Percentiles rank a stretch among this genome's conserved stretches.
These are phyloP conservation scores for Tricholoma flavovirens DNA, from an alignment of 768 basidiomycete species.

Conservation along the genomic window DNA sequence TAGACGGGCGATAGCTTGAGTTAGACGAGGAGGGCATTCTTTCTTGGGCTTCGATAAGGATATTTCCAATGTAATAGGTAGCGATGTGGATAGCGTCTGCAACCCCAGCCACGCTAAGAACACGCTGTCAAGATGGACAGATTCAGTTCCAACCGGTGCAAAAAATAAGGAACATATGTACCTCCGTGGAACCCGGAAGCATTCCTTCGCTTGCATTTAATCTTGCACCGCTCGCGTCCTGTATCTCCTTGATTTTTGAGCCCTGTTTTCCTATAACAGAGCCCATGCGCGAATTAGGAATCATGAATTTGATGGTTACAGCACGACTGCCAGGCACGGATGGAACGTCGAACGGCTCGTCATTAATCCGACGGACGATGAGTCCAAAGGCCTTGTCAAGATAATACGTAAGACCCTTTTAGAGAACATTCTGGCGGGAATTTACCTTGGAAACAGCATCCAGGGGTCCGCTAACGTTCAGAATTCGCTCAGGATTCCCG, in stretches of 20 bases:
- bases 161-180: conserved; percentile 28
- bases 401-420: background rate
- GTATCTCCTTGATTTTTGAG: conserved; percentile 98
- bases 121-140: conserved; percentile 55
- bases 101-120: conserved; percentile 95
- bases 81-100: conserved; percentile 99
- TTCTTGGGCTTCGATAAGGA: conserved; percentile 89
- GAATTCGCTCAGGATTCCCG: conserved; percentile 97
- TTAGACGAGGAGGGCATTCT: conserved; percentile 66
- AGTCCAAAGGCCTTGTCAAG: conserved; percentile 85
- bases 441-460: conserved; percentile 97
- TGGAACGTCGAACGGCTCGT: conserved; percentile 96
- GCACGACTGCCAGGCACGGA: conserved; percentile 97
- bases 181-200: conserved; percentile 99
- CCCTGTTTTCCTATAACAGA: conserved; percentile 98
- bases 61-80: conserved; percentile 98
- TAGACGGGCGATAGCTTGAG: conserved; percentile 66
- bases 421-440: conserved; percentile 2
- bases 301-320: conserved; percentile 99
- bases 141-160: conserved; percentile 3
- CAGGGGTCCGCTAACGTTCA: conserved; percentile 93
- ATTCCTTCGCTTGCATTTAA: conserved; percentile 97
- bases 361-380: conserved; percentile 97
- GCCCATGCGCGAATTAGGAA: conserved; percentile 98
- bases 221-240: conserved; percentile 94